These are phyloP conservation scores for Apiospora saccharicola DNA, from an alignment of 2,329 filamentous ascomycete genomes.

Conservation along the genomic window DNA sequence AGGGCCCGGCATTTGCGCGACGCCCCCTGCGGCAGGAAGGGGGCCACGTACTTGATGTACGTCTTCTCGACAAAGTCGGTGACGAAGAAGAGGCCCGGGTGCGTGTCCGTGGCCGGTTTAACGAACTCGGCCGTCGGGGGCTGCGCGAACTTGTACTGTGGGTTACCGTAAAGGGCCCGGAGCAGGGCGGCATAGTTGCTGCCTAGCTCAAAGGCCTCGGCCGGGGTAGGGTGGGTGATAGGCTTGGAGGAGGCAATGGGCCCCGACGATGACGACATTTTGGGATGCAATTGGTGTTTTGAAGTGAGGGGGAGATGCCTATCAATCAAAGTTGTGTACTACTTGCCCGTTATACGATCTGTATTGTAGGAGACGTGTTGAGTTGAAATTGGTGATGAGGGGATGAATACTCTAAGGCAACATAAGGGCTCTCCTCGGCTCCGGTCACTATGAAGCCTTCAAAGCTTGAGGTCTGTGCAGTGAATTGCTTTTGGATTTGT, in stretches of 20 bases:
- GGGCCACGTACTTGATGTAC: conserved; percentile 39
- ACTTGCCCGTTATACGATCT: too few species aligned
- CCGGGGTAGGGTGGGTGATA: conserved; percentile 32
- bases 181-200: conserved; percentile 36
- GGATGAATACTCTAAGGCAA: background rate
- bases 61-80: conserved; percentile 41
- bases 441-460: background rate
- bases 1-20: conserved; percentile 40
- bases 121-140: conserved; percentile 36
- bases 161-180: conserved; percentile 38
- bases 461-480: background rate
- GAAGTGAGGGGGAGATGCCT: background rate
- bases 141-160: conserved; percentile 36
- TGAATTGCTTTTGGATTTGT: background rate
- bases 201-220: conserved; percentile 37
- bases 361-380: background rate
- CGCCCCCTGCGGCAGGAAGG: conserved; percentile 39
- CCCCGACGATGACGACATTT: background rate
- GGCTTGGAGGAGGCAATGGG: background rate
- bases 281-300: background rate
- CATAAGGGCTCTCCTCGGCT: background rate
- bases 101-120: conserved; percentile 32
- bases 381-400: background rate
- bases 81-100: conserved; percentile 35
- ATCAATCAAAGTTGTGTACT: background rate